Evolutionary conservation across 108 stramenopile species (phyloP), one percentile per base, ranked within the genome.

Genomic region (Cyclotella sp.): DNA sequence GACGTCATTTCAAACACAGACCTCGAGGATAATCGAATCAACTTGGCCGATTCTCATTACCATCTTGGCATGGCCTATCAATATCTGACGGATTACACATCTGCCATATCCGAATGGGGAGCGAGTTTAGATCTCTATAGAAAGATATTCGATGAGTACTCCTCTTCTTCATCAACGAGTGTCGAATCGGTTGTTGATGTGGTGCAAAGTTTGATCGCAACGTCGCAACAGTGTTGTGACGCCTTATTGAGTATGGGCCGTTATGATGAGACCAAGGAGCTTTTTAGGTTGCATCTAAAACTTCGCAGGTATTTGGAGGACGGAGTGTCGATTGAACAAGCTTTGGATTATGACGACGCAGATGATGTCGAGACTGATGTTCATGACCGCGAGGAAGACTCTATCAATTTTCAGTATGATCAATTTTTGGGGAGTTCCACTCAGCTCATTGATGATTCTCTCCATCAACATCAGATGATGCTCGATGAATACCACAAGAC

Each of bases 31-130:
- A 41, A 34, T 41, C 30, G 30, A 41, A 28, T 41, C 14, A 34
- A 40, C 9, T 2, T 63, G n/a, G 62, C 39, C 13, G 62, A 63
- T 40, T 28, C 62, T 13, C 34, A 63, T 30, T 34, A 63, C n/a
- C 62, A 63, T 41, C 27, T 63, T 28, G 62, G 62, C n/a, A 18
- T 63, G n/a, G 62, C 62, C 11, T 63, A 39, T 39, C 29, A 34
- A 41, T 63, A 63, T 19, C 1, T 63, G 4, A 3, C 5, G 0
- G 62, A 63, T 10, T 63, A 34, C 18, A 39, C 2, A 34, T 34
- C 27, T 41, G 62, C 62, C n/a, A n/a, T 41, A 40, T n/a, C 27
- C 10, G 62, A 63, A 41, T 63, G 62, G 62, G 13, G n/a, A 29
- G 10, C 27, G 39, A 63, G 62, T 41, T 41, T 63, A 34, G 27